Percentiles rank a stretch among this genome's conserved stretches.
Evolutionary conservation across 345 rosid genomes (phyloP).

Genomic region (Durio zibethinus): DNA sequence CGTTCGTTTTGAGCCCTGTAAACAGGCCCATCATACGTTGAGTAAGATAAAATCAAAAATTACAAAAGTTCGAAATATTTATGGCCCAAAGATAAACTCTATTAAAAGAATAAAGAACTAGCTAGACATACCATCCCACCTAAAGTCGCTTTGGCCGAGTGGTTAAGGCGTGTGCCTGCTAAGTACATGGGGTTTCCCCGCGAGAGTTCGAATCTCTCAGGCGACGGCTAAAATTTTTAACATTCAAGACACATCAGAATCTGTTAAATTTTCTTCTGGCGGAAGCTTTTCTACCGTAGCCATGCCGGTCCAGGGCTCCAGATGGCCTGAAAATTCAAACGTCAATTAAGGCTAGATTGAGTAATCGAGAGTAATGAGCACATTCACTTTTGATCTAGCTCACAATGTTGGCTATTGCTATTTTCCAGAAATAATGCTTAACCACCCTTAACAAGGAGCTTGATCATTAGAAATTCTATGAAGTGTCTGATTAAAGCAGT

Average conservation of each 20-base stretch:
- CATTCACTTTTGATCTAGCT: neutral
- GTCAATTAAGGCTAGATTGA: neutral
- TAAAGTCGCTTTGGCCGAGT: constrained; percentile 62
- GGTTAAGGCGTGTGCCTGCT: constrained; percentile 89
- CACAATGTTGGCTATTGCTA: neutral
- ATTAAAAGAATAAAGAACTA: neutral
- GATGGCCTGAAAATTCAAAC: too few relatives aligned
- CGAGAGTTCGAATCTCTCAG: constrained; percentile 79
- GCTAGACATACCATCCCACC: too few relatives aligned
- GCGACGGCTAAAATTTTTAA: constrained; percentile 25
- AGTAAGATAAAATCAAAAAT: neutral
- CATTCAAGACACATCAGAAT: neutral
- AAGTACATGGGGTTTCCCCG: constrained; percentile 82
- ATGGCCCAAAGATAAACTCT: neutral
- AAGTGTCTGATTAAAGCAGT: neutral
- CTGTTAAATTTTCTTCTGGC: too few relatives aligned
- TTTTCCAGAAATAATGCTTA: neutral
- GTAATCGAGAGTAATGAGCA: neutral
- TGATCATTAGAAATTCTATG: neutral
- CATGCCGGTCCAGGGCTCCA: too few relatives aligned
- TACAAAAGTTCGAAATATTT: neutral
- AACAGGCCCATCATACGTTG: neutral
- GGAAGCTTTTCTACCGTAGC: too few relatives aligned
- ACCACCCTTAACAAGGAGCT: neutral
- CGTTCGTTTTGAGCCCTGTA: neutral